Evolutionary conservation across 805 yeast species (phyloP), one percentile per base, ranked within the genome.

Genomic region (Zygoascus biomembranicola): DNA sequence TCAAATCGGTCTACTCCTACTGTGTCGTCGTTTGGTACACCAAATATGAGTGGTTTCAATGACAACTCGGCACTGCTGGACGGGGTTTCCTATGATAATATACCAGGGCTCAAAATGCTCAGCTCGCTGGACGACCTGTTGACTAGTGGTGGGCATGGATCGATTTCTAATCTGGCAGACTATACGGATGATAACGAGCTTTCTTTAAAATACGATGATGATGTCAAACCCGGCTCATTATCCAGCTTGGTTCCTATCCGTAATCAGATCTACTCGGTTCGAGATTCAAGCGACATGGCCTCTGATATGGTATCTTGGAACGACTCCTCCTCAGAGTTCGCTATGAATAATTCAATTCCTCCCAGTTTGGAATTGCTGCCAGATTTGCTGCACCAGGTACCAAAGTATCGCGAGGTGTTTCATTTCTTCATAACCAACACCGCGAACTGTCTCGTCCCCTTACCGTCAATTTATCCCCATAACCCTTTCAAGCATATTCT

Each of bases 401-500:
- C 87, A 0, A 75, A 73, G 56, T 83, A 82, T 64, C 70, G 79
- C 49, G 82, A 80, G 52, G 70, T 82, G 19, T 80, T 85, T 68
- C 81, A 81, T 56, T 82, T 82, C 57, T 87, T 79, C 73, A 67
- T 80, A 8, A 73, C 80, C 50, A 77, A 79, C 13, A 84, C 87
- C 0, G 78, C 90, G 1, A 74, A 73, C 39, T 70, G 76, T 26
- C 71, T 85, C 18, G 87, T 83, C 5, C 90, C 90, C 0, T 82
- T 86, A 0, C 87, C 87, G 9, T 63, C 71, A 8, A 61, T 76
- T 1, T 82, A 82, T 60, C 70, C 67, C 19, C 80, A 78, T 14
- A 82, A 84, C 59, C 95, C 95, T 0, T 85, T 85, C 68, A 76
- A 77, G 55, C 75, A 75, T 11, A 69, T 84, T 8, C 66, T 87